Evolutionary conservation across 345 rosid species (phyloP), one percentile per base, ranked within the genome.

Genomic region (Salix koriyanagi): DNA sequence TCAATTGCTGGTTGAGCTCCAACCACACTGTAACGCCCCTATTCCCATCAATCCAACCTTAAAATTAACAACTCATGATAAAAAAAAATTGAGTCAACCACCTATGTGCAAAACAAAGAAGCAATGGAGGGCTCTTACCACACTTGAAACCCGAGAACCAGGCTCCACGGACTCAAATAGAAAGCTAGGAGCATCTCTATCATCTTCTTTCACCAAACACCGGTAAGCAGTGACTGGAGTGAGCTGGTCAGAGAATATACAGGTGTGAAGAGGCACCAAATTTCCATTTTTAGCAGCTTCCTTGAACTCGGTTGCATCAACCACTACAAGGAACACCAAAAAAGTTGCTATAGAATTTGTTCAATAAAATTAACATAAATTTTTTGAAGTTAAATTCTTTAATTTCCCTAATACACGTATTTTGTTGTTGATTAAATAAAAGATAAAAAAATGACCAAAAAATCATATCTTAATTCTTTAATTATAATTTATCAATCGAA

Each of bases 201-300:
- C 96, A 69, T 93, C 93, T 80, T 88, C 97, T 76, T 81, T 82
- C n/a, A 91, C 98, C 80, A 96, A 71, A 82, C 99, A 96, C 48
- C 98, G 89, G 72, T 91, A 93, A 60, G 96, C 99, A 72, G 89
- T 81, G 67, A 96, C 91, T 0, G 97, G 99, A 68, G 94, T 96
- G 15, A 93, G 93, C 72, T 90, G 97, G 79, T 96, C 99, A 3
- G 93, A 85, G 87, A 93, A 96, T 69, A 96, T 86, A 73, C 93
- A 91, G 0, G 83, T 83, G 75, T 84, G 89, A 32, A 96, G 83
- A 0, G 96, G 97, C n/a, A 93, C 84, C 23, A 96, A 71, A 73
- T 91, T 93, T 37, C 91, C 93, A 9, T 70, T 72, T 77, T 84
- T 84, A 1, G 93, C 88, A 18, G 90, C 97, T 85, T 90, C 97